These are phyloP conservation scores for Suillus weaverae DNA, from an alignment of 768 basidiomycete genomes.

Conservation along the genomic window DNA sequence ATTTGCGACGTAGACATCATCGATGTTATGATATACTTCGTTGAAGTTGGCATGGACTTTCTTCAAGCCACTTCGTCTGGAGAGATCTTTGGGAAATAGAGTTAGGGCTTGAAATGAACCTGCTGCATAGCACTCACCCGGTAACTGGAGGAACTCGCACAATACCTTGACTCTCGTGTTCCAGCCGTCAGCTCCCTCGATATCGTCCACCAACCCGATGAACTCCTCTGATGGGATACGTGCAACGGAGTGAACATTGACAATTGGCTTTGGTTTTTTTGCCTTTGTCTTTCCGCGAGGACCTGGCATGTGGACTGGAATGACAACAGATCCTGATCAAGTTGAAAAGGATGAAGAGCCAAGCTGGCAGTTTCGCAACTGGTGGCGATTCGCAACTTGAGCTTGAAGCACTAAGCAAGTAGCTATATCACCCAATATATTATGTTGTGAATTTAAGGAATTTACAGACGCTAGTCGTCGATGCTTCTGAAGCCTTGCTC, in stretches of 20 bases:
- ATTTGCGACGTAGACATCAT: slow-evolving; percentile 47
- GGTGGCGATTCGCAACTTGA: neutral
- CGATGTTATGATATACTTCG: slow-evolving; percentile 48
- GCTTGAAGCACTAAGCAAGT: neutral
- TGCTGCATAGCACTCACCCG: slow-evolving; percentile 42
- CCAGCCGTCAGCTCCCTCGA: slow-evolving; percentile 53
- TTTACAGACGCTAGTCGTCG: neutral
- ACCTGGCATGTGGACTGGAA: slow-evolving; percentile 24
- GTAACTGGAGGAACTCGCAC: slow-evolving; percentile 52
- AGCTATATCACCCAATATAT: neutral
- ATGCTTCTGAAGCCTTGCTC: neutral
- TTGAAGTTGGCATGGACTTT: slow-evolving; percentile 61
- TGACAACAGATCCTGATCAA: neutral
- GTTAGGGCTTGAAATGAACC: neutral
- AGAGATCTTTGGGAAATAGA: slow-evolving; percentile 44
- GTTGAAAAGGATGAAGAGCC: neutral
- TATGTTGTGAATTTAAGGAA: neutral
- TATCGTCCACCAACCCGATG: slow-evolving; percentile 33
- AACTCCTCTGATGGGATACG: slow-evolving; percentile 7
- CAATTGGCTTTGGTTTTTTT: slow-evolving; percentile 20
- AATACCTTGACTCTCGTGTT: slow-evolving; percentile 44
- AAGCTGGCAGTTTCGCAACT: neutral
- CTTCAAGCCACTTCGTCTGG: slow-evolving; percentile 58
- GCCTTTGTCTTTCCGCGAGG: slow-evolving; percentile 24
- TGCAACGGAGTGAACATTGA: neutral